These are phyloP conservation scores for Pyrus communis DNA, from an alignment of 306 rosid genomes.

Conservation along the genomic window DNA sequence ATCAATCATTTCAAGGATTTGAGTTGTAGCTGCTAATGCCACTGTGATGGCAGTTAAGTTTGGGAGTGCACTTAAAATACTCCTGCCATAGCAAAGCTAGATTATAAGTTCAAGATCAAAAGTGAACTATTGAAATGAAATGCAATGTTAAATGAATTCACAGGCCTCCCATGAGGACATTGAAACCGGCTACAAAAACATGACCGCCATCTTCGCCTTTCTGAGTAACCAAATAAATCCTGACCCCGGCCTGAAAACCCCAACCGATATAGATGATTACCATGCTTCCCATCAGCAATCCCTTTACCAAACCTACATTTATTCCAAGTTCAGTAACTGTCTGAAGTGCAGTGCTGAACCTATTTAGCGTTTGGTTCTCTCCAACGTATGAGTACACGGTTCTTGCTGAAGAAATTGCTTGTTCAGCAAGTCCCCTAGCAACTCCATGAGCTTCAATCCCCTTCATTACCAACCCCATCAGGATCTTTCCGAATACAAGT, in stretches of 20 bases:
- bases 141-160: constrained; percentile 28
- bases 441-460: constrained; percentile 86
- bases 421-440: constrained; percentile 81
- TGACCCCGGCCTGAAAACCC: constrained; percentile 51
- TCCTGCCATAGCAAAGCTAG: constrained; percentile 46
- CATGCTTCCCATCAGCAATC: constrained; percentile 86
- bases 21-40: constrained; percentile 57
- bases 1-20: constrained; percentile 69
- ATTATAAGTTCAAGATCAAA: neutral
- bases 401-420: constrained; percentile 79
- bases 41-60: constrained; percentile 72
- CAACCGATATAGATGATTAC: constrained; percentile 76
- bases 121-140: neutral
- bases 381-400: constrained; percentile 79
- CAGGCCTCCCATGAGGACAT: constrained; percentile 92
- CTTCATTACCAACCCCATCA: constrained; percentile 71
- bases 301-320: constrained; percentile 67
- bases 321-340: constrained; percentile 56
- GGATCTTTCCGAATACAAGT: constrained; percentile 59
- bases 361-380: constrained; percentile 59
- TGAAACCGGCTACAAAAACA: constrained; percentile 58
- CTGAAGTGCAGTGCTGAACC: constrained; percentile 66
- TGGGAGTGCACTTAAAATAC: constrained; percentile 82
- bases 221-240: no score
- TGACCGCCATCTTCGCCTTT: no score